phyloP scores from a whole-genome alignment of 2,329 filamentous ascomycete genomes.

The Madurella mycetomatis region DNA sequence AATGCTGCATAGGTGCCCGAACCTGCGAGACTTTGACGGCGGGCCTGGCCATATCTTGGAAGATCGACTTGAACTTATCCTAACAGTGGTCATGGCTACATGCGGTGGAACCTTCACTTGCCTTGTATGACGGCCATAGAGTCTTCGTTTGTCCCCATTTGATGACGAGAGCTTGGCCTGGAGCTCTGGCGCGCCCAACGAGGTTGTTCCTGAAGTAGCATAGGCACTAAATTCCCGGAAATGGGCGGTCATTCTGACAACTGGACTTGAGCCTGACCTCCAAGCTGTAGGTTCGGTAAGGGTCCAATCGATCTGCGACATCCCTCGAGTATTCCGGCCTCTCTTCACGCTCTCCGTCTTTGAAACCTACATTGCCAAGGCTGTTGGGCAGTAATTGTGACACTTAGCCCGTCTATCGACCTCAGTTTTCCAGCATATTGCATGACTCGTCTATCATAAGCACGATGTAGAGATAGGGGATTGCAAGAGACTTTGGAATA shows the following conservation, averaged over 20 bases:
- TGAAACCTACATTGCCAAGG: neutral
- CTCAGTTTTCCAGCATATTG: neutral
- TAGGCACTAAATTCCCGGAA: too few species aligned
- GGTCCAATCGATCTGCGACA: too few species aligned
- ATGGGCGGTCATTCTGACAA: too few species aligned
- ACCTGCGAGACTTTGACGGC: neutral
- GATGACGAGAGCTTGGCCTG: neutral
- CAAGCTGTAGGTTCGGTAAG: too few species aligned
- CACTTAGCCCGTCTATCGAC: neutral
- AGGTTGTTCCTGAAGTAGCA: too few species aligned
- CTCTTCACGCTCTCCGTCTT: neutral
- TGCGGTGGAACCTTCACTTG: neutral
- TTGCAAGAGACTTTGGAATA: too few species aligned
- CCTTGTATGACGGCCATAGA: neutral
- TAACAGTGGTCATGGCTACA: neutral
- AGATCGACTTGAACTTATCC: neutral
- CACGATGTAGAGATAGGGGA: too few species aligned
- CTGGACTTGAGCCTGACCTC: too few species aligned
- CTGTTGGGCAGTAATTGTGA: neutral
- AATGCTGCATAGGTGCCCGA: neutral
- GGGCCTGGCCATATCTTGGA: neutral
- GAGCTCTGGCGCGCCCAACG: too few species aligned
- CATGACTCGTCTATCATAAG: neutral
- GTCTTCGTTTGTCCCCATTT: neutral
- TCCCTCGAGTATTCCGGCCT: too few species aligned